Evolutionary conservation across 495 filamentous ascomycete species (phyloP), one percentile per base, ranked within the genome.

Genomic region (Trichocladium antarcticum): DNA sequence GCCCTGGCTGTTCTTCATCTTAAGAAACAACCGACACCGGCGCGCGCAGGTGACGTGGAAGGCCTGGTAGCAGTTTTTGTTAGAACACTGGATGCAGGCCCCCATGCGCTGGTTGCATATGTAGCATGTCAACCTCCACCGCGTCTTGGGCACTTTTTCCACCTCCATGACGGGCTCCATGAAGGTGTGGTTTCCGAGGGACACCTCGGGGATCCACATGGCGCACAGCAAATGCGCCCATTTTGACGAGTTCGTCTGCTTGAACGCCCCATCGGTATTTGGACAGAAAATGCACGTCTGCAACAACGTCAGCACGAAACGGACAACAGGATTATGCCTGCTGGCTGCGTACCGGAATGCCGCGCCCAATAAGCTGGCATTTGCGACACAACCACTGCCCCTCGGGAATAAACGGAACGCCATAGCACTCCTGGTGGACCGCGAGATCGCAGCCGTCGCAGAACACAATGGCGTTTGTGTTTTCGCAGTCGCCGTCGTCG

Each of bases 401-500:
- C 68, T 97, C 92, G 1, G 92, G 92, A 58, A 99, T 97, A 69
- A 93, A 96, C 24, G 93, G 92, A 41, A 99, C 92, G 53, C 92
- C 92, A 69, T 98, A 99, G 67, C 93, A 99, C 65, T 99, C 92
- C 61, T 99, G 92, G 64, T 99, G 92, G 34, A 99, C 92, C 5
- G 92, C 92, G 19, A 97, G 72, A 68, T 99, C 92, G 66, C 92
- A 97, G 8, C 92, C 93, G 61, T 99, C 92, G 57, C 92, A 99
- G 67, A 98, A 99, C 19, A 99, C 93, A 59, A 99, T 99, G 6
- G 92, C 93, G 65, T 99, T 99, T n/a, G 89, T 88, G 62, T 97
- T 99, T 68, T 97, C 92, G 57, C 93, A 97, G 58, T 99, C 92
- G 24, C 92, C 93, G 61, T 97, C 92, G 61, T 97, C 92, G 55